Conservation (phyloP, 1,284 basidiomycete genomes). For the Trametes versicolor region DNA sequence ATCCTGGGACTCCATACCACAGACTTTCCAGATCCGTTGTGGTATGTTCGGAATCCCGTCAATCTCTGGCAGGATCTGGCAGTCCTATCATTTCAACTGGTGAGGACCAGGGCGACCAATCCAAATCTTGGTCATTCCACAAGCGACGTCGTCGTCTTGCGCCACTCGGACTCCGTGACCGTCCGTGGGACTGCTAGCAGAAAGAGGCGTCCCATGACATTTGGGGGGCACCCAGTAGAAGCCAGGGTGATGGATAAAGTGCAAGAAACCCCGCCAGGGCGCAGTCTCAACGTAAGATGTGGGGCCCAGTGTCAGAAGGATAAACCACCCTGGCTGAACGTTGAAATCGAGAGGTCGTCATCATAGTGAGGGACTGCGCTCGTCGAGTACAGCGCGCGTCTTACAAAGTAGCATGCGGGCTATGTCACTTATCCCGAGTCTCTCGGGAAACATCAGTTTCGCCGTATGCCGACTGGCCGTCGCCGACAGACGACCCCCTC, state of each 20-base stretch:
- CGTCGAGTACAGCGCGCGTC: background rate
- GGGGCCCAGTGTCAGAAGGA: background rate
- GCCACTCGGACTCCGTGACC: background rate
- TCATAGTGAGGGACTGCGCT: background rate
- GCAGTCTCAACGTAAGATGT: background rate
- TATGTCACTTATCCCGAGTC: background rate
- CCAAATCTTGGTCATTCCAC: background rate
- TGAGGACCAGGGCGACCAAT: background rate
- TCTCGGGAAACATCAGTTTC: conserved; percentile 6
- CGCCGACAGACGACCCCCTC: background rate
- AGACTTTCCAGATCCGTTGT: background rate
- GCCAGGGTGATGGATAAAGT: background rate
- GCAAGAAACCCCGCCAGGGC: background rate
- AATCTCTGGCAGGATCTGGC: background rate
- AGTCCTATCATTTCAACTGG: background rate
- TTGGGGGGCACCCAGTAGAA: background rate
- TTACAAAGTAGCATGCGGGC: background rate
- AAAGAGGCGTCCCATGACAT: background rate
- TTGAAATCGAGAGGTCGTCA: background rate
- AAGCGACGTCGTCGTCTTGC: background rate
- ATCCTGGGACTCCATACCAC: background rate
- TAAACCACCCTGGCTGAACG: background rate
- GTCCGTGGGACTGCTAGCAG: background rate
- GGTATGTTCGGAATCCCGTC: background rate
- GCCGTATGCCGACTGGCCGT: conserved; percentile 3